Percentiles rank a stretch among this genome's conserved stretches.
These are phyloP conservation scores for Apophysomyces variabilis DNA, from an alignment of 371 early-diverging fungal genomes.

Conservation along the genomic window DNA sequence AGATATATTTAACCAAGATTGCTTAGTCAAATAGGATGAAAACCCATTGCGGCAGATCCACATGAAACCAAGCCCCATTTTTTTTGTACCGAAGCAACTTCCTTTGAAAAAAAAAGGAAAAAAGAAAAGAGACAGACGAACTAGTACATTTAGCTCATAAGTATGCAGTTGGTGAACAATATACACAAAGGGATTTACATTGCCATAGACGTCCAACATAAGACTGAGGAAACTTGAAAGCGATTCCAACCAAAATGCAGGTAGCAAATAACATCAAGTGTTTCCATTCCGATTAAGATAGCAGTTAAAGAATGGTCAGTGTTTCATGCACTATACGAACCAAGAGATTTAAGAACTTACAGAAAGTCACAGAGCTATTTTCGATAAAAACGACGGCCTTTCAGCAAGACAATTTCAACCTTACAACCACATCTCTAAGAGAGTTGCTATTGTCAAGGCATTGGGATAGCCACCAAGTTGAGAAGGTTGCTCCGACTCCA, in stretches of 20 bases:
- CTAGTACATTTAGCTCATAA: background rate
- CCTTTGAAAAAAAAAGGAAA: background rate
- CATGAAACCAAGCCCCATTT: background rate
- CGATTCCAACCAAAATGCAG: background rate
- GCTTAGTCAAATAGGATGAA: slow-evolving; percentile 1
- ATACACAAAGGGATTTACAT: background rate
- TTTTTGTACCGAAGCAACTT: slow-evolving; percentile 6
- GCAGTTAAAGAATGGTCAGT: slow-evolving; percentile 3
- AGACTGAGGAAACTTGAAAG: background rate
- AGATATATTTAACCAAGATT: background rate
- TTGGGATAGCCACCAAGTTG: slow-evolving; percentile 9
- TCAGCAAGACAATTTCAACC: slow-evolving; percentile 9
- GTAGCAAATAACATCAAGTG: slow-evolving; percentile 3
- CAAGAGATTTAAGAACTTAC: slow-evolving; percentile 4
- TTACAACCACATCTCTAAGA: slow-evolving; percentile 1
- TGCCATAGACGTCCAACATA: background rate
- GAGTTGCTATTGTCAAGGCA: slow-evolving; percentile 8
- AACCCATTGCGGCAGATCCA: background rate
- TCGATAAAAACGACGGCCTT: slow-evolving; percentile 4
- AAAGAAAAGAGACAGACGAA: background rate
- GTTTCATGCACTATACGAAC: slow-evolving; percentile 8
- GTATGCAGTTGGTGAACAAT: background rate
- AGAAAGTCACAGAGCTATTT: background rate
- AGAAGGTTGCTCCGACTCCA: slow-evolving; percentile 7
- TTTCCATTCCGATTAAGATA: background rate